These are phyloP conservation scores for Galerina marginata DNA, from an alignment of 768 basidiomycete species.

Conservation along the genomic window DNA sequence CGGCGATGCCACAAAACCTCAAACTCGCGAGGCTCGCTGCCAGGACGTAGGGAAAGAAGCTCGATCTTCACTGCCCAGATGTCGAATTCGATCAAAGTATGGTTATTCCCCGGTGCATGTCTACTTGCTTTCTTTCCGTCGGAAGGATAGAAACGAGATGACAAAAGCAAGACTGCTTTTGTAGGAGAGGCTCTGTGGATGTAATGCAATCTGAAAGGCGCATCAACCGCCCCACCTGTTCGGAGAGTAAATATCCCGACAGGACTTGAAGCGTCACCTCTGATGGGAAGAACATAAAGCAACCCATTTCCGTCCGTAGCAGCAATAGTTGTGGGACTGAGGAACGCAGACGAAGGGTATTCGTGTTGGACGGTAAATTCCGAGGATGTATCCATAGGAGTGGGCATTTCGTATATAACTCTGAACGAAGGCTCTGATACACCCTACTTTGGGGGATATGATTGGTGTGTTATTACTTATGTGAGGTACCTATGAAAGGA, in stretches of 20 bases:
- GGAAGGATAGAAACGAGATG: conserved; percentile 55
- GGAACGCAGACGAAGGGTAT: conserved; percentile 74
- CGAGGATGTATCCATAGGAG: conserved; percentile 48
- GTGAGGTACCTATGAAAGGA: conserved; percentile 2
- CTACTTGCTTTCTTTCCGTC: conserved; percentile 21
- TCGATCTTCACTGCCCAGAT: conserved; percentile 65
- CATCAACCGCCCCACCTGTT: conserved; percentile 41
- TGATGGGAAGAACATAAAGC: conserved; percentile 62
- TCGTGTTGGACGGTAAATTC: conserved; percentile 55
- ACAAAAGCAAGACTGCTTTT: conserved; percentile 54
- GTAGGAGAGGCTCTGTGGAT: conserved; percentile 43
- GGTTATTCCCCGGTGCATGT: conserved; percentile 29
- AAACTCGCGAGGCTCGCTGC: conserved; percentile 41
- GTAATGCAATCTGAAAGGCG: conserved; percentile 51
- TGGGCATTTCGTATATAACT: conserved; percentile 65
- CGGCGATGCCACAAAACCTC: conserved; percentile 72
- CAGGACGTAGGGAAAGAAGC: conserved; percentile 40
- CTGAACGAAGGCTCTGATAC: conserved; percentile 55
- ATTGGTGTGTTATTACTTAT: conserved; percentile 8
- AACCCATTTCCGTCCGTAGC: conserved; percentile 75
- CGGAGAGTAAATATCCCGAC: conserved; percentile 61
- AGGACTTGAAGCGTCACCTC: conserved; percentile 45
- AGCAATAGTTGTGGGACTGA: conserved; percentile 53
- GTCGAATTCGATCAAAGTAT: conserved; percentile 56
- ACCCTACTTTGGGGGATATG: conserved; percentile 48